phyloP scores from a whole-genome alignment of 2,329 filamentous ascomycete genomes.

The Neocucurbitaria cava region DNA sequence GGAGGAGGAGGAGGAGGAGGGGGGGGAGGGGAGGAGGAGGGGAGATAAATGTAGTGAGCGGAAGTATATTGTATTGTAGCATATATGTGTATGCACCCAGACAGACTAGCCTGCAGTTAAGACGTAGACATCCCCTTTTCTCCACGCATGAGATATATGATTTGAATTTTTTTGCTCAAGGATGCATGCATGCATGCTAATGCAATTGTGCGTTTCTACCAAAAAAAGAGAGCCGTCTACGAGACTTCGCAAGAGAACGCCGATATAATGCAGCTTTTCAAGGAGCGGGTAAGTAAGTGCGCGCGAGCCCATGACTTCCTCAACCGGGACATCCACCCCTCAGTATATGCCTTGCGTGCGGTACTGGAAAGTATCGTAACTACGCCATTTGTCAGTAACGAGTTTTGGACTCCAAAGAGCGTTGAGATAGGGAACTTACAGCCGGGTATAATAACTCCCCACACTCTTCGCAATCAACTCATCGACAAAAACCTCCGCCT shows the following conservation, averaged over 20 bases:
- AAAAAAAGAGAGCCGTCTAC: neutral
- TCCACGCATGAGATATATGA: neutral
- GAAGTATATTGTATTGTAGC: too few species aligned
- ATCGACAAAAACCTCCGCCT: slow-evolving; percentile 82
- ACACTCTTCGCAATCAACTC: slow-evolving; percentile 81
- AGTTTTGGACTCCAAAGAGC: too few species aligned
- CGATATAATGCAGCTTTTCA: neutral
- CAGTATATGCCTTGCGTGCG: slow-evolving; percentile 87
- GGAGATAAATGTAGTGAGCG: too few species aligned
- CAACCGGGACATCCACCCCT: slow-evolving; percentile 8
- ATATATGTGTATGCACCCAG: too few species aligned
- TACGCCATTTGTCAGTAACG: slow-evolving; percentile 46
- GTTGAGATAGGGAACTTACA: slow-evolving; percentile 65
- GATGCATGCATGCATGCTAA: too few species aligned
- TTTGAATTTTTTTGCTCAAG: neutral
- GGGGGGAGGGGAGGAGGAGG: too few species aligned
- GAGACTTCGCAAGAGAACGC: neutral
- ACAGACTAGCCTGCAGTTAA: too few species aligned
- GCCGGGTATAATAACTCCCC: slow-evolving; percentile 85
- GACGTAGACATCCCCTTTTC: too few species aligned
- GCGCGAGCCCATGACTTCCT: neutral
- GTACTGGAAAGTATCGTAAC: slow-evolving; percentile 87
- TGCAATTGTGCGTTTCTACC: neutral
- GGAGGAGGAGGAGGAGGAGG: too few species aligned
- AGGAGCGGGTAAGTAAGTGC: too few species aligned